Evolutionary conservation across 2,329 filamentous ascomycete species (phyloP), one percentile per base, ranked within the genome.

Genomic region (Aureobasidium musti): DNA sequence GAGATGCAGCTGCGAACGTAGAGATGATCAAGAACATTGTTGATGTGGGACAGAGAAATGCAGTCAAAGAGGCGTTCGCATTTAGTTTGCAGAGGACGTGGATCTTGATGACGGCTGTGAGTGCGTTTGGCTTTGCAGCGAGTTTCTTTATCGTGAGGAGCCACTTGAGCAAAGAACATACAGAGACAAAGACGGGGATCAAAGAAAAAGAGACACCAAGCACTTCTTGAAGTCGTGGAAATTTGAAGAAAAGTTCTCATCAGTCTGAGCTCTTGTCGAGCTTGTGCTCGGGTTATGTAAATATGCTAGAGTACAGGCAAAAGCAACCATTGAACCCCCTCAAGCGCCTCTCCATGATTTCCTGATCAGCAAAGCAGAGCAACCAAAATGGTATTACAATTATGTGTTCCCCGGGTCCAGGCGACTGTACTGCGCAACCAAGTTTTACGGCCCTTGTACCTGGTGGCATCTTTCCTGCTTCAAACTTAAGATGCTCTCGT

Each of bases 81-180:
- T 79, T 75, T 75, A 84, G 82, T 69, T 69, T 84, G 61, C 74
- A 79, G 47, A 81, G 82, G 67, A 79, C 84, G 72, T 84, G 80
- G 71, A 81, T 83, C 30, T 66, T 83, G 69, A 82, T 81, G 63
- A 81, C 80, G 0, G 74, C 73, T 59, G 71, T 83, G 21, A 75
- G 79, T 94, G 76, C 97, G 92, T 77, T 91, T 95, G 54, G 97
- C 93, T 78, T 98, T 93, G 59, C 96, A 91, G 0, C 89, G 85
- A 0, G 91, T 85, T 82, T 98, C 97, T 79, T 98, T 93, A 72
- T 98, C 93, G 60, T 77, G 37, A 80, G 82, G 52, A 69, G 72
- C 17, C 72, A 76, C 3, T 70, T 86, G 71, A 83, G 77, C 52
- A 80, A 77, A 56, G 82, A 83, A 68, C 83, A 86, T 70, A 77